A percentile compares a stretch with the other conserved stretches of the same genome.
Evolutionary conservation across 2,329 filamentous ascomycete genomes (phyloP).

Genomic region (Biscogniauxia marginata): DNA sequence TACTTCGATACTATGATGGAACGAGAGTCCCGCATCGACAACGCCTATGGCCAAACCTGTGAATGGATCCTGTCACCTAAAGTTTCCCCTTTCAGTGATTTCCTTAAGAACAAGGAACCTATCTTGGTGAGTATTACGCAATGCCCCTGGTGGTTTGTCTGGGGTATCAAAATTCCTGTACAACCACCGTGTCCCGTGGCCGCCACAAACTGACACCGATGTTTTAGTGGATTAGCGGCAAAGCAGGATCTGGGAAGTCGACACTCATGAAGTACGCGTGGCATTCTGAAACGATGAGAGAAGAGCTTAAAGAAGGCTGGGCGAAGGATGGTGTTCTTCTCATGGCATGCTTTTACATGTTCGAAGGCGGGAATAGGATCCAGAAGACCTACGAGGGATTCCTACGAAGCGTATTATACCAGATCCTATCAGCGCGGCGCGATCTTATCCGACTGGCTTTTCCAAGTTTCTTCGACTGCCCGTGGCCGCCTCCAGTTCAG

Average conservation of each 20-base stretch:
- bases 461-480: slow-evolving; percentile 29
- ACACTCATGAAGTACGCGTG: slow-evolving; percentile 45
- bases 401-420: slow-evolving; percentile 36
- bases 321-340: slow-evolving; percentile 27
- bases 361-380: slow-evolving; percentile 36
- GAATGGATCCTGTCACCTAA: slow-evolving; percentile 40
- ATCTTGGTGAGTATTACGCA: slow-evolving; percentile 26
- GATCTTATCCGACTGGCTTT: slow-evolving; percentile 33
- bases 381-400: slow-evolving; percentile 43
- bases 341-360: slow-evolving; percentile 41
- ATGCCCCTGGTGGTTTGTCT: too few species aligned
- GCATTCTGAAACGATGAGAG: slow-evolving; percentile 25
- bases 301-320: slow-evolving; percentile 35
- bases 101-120: slow-evolving; percentile 22
- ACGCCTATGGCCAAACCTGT: slow-evolving; percentile 41
- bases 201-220: background rate
- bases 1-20: slow-evolving; percentile 32
- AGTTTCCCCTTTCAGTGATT: slow-evolving; percentile 22
- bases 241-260: slow-evolving; percentile 46
- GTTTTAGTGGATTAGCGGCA: slow-evolving; percentile 40
- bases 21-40: slow-evolving; percentile 35
- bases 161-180: too few species aligned
- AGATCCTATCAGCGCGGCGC: slow-evolving; percentile 31
- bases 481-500: slow-evolving; percentile 31
- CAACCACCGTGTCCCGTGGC: background rate